Base-by-base conservation (phyloP, 257 asterid species). In the Striga asiatica region DNA sequence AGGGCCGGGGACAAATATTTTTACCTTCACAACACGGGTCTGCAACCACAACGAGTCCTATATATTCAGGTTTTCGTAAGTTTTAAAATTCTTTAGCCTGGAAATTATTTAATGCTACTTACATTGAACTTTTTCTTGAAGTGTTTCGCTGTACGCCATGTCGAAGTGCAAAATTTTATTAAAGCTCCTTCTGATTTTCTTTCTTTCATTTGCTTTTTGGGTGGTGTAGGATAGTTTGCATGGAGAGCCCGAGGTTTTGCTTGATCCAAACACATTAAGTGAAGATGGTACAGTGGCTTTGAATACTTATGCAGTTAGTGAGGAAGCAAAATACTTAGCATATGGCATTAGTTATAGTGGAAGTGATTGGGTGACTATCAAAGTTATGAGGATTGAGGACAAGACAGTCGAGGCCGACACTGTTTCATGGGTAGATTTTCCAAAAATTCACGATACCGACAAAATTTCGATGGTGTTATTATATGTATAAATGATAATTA, bases 321-420 rank as follows among this genome's bases (percentile, higher is more conserved):
- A 87, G 65, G 95, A 92, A 73, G 95, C 94, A 16, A 81, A 88
- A 50, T 75, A 68, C 70, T 70, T 83, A 60, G 95, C 97, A 1
- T 92, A 92, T 66, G 94, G 86, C 31, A 78, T 75, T 67, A 84
- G 91, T 76, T 69, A 88, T 7, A 84, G 95, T 42, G 99, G 99
- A 52, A 92, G 99, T 25, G 97, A 92, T 65, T 92, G 99, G 97
- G 89, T 88, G 20, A 92, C 91, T 47, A 66, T 88, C 54, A 84
- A 78, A 71, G 88, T 92, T 53, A 67, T 82, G 85, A 71, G 74
- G 54, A 62, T 84, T 54, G 83, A 81, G 41, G 85, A 78, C 67
- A 92, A 76, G 71, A 55, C 14, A 23, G 63, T 42, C 1, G 80
- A 71, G 79, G 75, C 82, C 20, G 95, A 92, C 66, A 68, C 78